Evolutionary conservation across 2,329 filamentous ascomycete species (phyloP), one percentile per base, ranked within the genome.

Genomic region (Bipolaris cookei): DNA sequence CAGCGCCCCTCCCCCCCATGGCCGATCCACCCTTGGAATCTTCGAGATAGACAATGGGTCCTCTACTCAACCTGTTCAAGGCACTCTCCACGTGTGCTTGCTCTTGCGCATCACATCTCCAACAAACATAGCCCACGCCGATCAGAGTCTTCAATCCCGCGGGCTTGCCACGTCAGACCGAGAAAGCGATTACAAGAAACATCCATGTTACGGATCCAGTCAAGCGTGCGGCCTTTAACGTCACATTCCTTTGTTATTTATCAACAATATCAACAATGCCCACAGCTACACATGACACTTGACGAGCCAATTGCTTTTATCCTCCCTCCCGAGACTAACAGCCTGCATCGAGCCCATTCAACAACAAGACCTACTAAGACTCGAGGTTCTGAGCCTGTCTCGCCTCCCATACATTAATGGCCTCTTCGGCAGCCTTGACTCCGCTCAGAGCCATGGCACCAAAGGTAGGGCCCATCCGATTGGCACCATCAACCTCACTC

Each of bases 371-470:
- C 45, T 32, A 50, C 51, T 42, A 66, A 23, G 51, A 69, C 76
- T 85, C 78, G n/a, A 83, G 84, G 69, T 92, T 92, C 83, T 95
- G 86, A 69, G 85, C 85, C 85, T 91, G 89, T 67, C 92, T 87
- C 66, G 86, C 78, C 35, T 95, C 91, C 67, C 91, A 92, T 55
- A 96, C 84, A 65, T 83, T 86, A 63, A 96, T 80, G 0, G 89
- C 90, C 78, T 94, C 92, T 80, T 97, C 92, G 8, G 92, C 92
- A 70, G 92, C 92, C 84, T 96, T 96, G 71, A 96, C 90, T 65
- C 92, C 92, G 55, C 85, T 89, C 37, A 96, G 83, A 18, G 86
- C 91, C 92, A 97, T 97, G 50, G 92, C 92, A 54, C 91, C 91
- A 75, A 95, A 95, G 1, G 91, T 94, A 37, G 90, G 90, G 2